phyloP scores from a whole-genome alignment of 2,329 filamentous ascomycete species.

The Alternaria metachromatica region DNA sequence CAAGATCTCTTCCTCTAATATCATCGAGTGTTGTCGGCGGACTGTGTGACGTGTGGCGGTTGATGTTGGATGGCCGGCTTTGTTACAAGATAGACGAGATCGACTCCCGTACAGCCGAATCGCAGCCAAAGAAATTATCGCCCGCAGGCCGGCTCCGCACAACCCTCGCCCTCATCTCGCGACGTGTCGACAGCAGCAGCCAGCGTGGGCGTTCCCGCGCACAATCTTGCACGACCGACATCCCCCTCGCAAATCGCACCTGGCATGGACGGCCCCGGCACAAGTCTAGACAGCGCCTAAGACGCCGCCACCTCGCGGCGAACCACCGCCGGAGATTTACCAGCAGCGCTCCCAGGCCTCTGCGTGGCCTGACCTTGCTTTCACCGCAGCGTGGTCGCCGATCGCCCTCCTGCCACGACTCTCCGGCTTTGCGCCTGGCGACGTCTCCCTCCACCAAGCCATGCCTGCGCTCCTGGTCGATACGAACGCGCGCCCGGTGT shows the following conservation, averaged over 20 bases:
- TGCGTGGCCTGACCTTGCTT: conserved; percentile 13
- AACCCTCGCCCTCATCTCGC: not conserved
- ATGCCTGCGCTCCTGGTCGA: conserved; percentile 49
- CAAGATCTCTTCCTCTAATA: not conserved
- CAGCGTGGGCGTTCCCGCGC: conserved; percentile 4
- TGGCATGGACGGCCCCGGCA: conserved; percentile 18
- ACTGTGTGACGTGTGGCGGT: not conserved
- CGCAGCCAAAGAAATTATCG: conserved; percentile 10
- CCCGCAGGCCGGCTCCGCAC: conserved; percentile 5
- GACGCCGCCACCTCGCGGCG: conserved; percentile 17
- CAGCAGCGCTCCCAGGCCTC: conserved; percentile 9
- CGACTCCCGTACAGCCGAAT: conserved; percentile 3
- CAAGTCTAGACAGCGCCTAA: conserved; percentile 15
- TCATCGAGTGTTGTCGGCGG: not conserved
- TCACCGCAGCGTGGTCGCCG: conserved; percentile 12
- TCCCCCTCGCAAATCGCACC: conserved; percentile 8
- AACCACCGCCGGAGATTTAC: conserved; percentile 16
- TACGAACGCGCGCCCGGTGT: conserved; percentile 32
- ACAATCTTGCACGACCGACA: conserved; percentile 6
- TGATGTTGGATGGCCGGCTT: not conserved
- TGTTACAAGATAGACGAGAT: conserved; percentile 8
- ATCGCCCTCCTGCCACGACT: conserved; percentile 19
- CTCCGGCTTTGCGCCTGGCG: conserved; percentile 25
- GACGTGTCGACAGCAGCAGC: conserved; percentile 4
- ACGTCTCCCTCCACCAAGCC: conserved; percentile 34